phyloP scores from a whole-genome alignment of 2,329 filamentous ascomycete genomes.

The Escovopsis sp. region DNA sequence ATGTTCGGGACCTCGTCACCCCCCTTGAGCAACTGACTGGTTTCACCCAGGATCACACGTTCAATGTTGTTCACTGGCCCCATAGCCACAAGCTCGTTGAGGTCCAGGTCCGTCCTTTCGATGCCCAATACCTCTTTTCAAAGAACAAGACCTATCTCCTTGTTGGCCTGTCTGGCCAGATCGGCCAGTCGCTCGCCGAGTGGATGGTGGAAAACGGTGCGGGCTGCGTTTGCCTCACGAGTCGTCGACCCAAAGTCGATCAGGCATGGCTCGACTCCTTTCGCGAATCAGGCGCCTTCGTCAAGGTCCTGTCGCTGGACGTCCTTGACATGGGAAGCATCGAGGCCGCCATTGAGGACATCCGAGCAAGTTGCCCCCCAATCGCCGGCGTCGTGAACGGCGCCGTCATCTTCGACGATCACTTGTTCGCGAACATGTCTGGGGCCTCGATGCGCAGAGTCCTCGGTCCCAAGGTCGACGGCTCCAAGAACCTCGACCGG shows the following conservation, averaged over 20 bases:
- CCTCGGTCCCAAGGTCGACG: slow-evolving; percentile 21
- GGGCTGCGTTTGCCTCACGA: slow-evolving; percentile 22
- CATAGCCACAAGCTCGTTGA: neutral
- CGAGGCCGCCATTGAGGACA: slow-evolving; percentile 2
- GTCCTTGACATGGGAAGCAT: slow-evolving; percentile 5
- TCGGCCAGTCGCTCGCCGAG: slow-evolving; percentile 23
- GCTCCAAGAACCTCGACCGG: slow-evolving; percentile 17
- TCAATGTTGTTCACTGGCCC: neutral
- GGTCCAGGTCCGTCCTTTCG: neutral
- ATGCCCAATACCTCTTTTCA: slow-evolving; percentile 8
- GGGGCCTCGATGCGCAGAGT: slow-evolving; percentile 11
- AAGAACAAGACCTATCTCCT: slow-evolving; percentile 19
- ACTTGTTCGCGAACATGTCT: slow-evolving; percentile 15
- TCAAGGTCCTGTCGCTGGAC: slow-evolving; percentile 6
- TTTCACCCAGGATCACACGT: neutral
- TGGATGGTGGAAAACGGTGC: slow-evolving; percentile 27
- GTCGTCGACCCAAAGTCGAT: slow-evolving; percentile 22
- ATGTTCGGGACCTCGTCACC: neutral
- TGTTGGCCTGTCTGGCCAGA: slow-evolving; percentile 16
- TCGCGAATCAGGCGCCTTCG: neutral
- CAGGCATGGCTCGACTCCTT: slow-evolving; percentile 12
- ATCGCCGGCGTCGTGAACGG: slow-evolving; percentile 28
- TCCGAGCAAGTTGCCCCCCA: slow-evolving; percentile 14
- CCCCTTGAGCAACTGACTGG: neutral
- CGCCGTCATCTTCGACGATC: slow-evolving; percentile 29